Evolutionary conservation across 2,329 filamentous ascomycete species (phyloP).

Genomic region (Fusarium lateritium): DNA sequence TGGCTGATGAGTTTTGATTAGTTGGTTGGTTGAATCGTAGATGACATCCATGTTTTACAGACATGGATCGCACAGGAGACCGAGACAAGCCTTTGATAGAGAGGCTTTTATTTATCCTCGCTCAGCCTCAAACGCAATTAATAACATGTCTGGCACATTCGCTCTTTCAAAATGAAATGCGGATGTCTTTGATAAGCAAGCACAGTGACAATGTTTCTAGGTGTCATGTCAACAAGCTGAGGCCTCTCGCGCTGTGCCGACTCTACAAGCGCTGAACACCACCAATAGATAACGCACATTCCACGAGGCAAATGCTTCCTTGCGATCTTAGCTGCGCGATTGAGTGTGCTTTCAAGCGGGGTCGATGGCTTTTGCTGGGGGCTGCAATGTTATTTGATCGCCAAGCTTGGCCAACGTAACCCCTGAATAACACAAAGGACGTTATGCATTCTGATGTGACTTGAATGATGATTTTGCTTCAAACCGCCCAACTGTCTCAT

Average conservation of each 20-base stretch:
- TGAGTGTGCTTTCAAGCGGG: constrained; percentile 37
- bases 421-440: constrained; percentile 31
- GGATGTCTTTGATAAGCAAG: background rate
- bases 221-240: background rate
- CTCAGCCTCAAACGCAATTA: constrained; percentile 9
- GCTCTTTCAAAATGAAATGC: background rate
- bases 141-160: background rate
- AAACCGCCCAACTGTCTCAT: constrained; percentile 6
- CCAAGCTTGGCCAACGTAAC: constrained; percentile 26
- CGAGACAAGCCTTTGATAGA: constrained; percentile 24
- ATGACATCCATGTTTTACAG: constrained; percentile 25
- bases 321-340: constrained; percentile 38
- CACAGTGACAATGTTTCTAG: background rate
- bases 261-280: constrained; percentile 11
- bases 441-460: constrained; percentile 24
- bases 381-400: constrained; percentile 27
- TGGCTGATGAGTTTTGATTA: constrained; percentile 32
- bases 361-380: constrained; percentile 26
- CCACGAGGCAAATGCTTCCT: constrained; percentile 36
- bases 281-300: constrained; percentile 35
- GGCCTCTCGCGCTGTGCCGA: background rate
- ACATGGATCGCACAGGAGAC: constrained; percentile 23
- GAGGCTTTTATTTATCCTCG: constrained; percentile 7
- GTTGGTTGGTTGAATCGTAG: constrained; percentile 23
- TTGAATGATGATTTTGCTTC: constrained; percentile 14